A percentile compares a stretch with the other conserved stretches of the same genome.
Conservation (phyloP, 345 rosid species). For the Brassica carinata region DNA sequence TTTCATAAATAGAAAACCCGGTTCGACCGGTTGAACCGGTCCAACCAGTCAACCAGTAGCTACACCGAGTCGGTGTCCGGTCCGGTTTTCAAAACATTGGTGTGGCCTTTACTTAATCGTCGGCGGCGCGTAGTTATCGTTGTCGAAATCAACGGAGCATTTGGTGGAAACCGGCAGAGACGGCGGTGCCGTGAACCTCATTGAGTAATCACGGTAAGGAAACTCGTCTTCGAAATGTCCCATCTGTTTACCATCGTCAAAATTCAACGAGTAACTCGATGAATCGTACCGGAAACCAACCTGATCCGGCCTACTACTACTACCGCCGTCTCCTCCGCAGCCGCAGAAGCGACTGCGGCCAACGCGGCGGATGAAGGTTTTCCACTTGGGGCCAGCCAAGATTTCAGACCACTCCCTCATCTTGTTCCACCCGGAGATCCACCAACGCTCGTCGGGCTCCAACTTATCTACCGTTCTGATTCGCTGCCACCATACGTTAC, state of each 20-base stretch:
- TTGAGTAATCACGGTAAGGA: constrained; percentile 49
- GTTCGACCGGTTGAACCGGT: too few relatives aligned
- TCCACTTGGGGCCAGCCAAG: constrained; percentile 56
- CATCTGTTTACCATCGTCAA: constrained; percentile 65
- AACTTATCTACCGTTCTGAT: constrained; percentile 38
- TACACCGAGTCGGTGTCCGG: too few relatives aligned
- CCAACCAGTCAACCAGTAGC: too few relatives aligned
- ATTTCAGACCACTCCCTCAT: constrained; percentile 58
- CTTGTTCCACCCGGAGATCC: constrained; percentile 51
- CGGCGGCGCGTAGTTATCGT: constrained; percentile 22
- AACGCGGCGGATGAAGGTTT: constrained; percentile 50
- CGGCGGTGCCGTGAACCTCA: constrained; percentile 45
- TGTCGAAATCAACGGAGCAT: constrained; percentile 47
- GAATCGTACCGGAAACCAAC: constrained; percentile 71
- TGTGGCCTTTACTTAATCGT: constrained; percentile 16
- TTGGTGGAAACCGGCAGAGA: constrained; percentile 50
- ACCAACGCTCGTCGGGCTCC: constrained; percentile 41
- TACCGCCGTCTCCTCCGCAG: constrained; percentile 10
- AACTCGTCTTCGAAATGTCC: constrained; percentile 43
- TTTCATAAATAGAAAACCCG: too few relatives aligned
- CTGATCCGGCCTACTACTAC: constrained; percentile 26
- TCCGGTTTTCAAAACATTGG: too few relatives aligned
- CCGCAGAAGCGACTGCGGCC: constrained; percentile 36
- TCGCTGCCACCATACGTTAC: constrained; percentile 51
- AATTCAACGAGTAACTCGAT: constrained; percentile 74